These are phyloP conservation scores for Exutisphaerella laricina DNA, from an alignment of 2,329 filamentous ascomycete genomes.

Conservation along the genomic window DNA sequence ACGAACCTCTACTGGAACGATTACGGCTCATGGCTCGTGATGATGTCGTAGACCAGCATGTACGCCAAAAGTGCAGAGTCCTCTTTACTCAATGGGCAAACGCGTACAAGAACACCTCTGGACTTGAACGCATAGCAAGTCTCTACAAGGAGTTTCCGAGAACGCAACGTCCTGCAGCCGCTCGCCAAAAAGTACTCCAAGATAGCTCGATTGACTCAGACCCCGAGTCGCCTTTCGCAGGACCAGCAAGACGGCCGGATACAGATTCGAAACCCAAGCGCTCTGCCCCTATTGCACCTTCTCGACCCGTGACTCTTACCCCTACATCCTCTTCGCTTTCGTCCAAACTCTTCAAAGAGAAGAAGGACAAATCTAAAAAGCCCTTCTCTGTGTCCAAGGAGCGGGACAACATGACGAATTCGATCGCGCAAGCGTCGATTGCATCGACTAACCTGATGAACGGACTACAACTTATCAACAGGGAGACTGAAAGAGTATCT, in stretches of 20 bases:
- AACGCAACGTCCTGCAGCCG: constrained; percentile 61
- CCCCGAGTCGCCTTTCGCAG: constrained; percentile 31
- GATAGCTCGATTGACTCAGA: constrained; percentile 66
- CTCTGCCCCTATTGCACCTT: constrained; percentile 11
- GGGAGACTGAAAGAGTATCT: constrained; percentile 80
- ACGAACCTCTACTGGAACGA: constrained; percentile 87
- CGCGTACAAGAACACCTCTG: constrained; percentile 73
- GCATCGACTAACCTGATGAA: constrained; percentile 89
- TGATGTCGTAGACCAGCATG: constrained; percentile 73
- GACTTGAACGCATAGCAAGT: constrained; percentile 71
- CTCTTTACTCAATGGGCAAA: constrained; percentile 82
- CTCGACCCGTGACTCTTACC: constrained; percentile 31
- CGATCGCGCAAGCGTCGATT: constrained; percentile 85
- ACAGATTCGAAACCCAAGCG: constrained; percentile 15
- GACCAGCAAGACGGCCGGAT: constrained; percentile 13
- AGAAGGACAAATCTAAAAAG: constrained; percentile 51
- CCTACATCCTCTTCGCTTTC: constrained; percentile 26
- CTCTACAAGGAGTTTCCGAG: constrained; percentile 68
- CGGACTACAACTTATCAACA: constrained; percentile 80
- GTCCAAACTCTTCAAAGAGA: constrained; percentile 31
- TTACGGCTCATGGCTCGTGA: constrained; percentile 83
- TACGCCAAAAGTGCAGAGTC: constrained; percentile 81
- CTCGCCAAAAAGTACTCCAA: constrained; percentile 70
- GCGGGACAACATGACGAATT: constrained; percentile 76
- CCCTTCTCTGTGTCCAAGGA: constrained; percentile 80